phyloP scores from a whole-genome alignment of 2,329 filamentous ascomycete genomes.

The Cladosporium phlei region DNA sequence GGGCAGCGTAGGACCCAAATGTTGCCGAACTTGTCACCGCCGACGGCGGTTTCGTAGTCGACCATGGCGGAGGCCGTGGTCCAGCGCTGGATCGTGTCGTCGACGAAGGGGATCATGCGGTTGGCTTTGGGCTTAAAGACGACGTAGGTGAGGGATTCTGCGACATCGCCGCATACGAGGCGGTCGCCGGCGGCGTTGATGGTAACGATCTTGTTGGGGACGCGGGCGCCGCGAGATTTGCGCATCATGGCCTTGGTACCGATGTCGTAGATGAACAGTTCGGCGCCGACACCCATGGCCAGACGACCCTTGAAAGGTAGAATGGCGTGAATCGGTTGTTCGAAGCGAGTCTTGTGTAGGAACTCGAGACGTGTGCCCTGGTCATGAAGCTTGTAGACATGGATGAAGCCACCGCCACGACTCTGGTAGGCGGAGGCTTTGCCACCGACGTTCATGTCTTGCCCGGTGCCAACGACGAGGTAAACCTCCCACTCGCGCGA shows the following conservation, averaged over 20 bases:
- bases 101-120: conserved; percentile 84
- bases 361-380: conserved; percentile 86
- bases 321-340: conserved; percentile 83
- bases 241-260: conserved; percentile 88
- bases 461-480: conserved; percentile 89
- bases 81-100: conserved; percentile 86
- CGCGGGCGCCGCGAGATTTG: conserved; percentile 54
- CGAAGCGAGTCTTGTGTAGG: conserved; percentile 91
- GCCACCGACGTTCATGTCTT: conserved; percentile 59
- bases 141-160: conserved; percentile 85
- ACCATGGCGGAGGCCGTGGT: conserved; percentile 89
- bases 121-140: conserved; percentile 93
- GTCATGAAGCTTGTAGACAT: conserved; percentile 85
- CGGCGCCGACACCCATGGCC: conserved; percentile 76
- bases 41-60: conserved; percentile 92
- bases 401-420: conserved; percentile 64
- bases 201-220: conserved; percentile 67
- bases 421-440: conserved; percentile 10
- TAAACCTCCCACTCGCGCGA: conserved; percentile 86
- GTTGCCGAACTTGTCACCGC: conserved; percentile 97
- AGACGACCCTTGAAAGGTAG: conserved; percentile 89
- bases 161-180: conserved; percentile 86
- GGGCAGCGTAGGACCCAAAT: conserved; percentile 88
- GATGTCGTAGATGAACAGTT: conserved; percentile 83
- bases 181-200: conserved; percentile 86